These are phyloP conservation scores for Breviolum minutum DNA, from an alignment of 73 alveolate species.

Conservation along the genomic window DNA sequence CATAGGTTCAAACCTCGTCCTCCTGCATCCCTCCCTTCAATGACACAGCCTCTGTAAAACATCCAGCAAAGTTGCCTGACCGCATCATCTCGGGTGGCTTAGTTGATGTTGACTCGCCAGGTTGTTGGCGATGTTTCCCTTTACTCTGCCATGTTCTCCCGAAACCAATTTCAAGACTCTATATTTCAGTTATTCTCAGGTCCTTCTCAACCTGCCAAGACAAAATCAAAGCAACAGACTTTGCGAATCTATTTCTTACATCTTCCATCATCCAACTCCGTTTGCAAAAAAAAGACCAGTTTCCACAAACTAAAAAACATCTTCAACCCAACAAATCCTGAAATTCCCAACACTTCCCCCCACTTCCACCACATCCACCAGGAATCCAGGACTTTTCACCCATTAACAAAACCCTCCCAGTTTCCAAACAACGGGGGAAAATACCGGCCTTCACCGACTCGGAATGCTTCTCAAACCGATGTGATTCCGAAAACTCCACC, in stretches of 20 bases:
- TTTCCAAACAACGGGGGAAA: too few species aligned
- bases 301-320: neutral
- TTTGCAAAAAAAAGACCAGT: neutral
- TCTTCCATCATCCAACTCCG: too few species aligned
- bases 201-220: too few species aligned
- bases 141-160: neutral
- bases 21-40: neutral
- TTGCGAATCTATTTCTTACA: too few species aligned
- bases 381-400: too few species aligned
- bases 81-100: neutral
- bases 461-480: slow-evolving; percentile 73
- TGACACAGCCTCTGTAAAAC: slow-evolving; percentile 53
- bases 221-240: too few species aligned
- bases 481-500: slow-evolving; percentile 64
- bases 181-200: too few species aligned
- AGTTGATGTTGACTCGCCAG: neutral
- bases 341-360: too few species aligned
- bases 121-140: neutral
- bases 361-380: too few species aligned
- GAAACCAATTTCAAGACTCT: neutral
- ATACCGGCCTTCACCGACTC: slow-evolving; percentile 1
- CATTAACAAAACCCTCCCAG: too few species aligned
- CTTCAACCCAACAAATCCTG: neutral
- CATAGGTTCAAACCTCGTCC: neutral
- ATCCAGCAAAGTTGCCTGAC: slow-evolving; percentile 60